Conservation (phyloP, 73 alveolate species). For the Symbiodinium pilosum region DNA sequence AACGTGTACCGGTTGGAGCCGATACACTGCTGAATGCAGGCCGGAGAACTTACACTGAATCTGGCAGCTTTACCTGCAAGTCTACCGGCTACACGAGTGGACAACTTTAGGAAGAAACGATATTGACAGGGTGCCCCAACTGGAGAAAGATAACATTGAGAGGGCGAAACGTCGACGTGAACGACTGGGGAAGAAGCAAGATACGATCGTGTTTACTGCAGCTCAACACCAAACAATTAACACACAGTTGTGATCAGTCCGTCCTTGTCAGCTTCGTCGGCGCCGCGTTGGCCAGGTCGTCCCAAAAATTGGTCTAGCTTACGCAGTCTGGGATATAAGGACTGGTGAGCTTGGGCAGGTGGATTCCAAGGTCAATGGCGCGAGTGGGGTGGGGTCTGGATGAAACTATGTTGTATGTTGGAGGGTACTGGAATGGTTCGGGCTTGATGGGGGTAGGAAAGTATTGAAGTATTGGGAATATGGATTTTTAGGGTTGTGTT, state of each 20-base stretch:
- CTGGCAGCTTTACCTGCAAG: background rate
- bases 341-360: constrained; percentile 21
- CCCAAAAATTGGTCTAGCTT: background rate
- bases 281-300: constrained; percentile 21
- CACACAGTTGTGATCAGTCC: constrained; percentile 1
- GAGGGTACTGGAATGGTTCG: no score
- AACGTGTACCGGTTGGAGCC: background rate
- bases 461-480: background rate
- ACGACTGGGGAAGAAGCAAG: constrained; percentile 17
- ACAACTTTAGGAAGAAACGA: background rate
- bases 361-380: background rate
- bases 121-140: background rate
- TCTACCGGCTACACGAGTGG: background rate
- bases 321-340: background rate
- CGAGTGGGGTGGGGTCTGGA: background rate
- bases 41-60: background rate
- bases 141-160: constrained; percentile 2
- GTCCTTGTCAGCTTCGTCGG: background rate
- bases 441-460: no score
- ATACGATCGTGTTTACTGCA: constrained; percentile 7
- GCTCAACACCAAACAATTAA: background rate
- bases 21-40: constrained; percentile 6
- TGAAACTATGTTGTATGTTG: no score
- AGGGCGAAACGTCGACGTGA: constrained; percentile 17
- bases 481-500: background rate